A percentile compares a stretch with the other conserved stretches of the same genome.
Conservation (phyloP, 805 yeast genomes). For the Ogataea pini region DNA sequence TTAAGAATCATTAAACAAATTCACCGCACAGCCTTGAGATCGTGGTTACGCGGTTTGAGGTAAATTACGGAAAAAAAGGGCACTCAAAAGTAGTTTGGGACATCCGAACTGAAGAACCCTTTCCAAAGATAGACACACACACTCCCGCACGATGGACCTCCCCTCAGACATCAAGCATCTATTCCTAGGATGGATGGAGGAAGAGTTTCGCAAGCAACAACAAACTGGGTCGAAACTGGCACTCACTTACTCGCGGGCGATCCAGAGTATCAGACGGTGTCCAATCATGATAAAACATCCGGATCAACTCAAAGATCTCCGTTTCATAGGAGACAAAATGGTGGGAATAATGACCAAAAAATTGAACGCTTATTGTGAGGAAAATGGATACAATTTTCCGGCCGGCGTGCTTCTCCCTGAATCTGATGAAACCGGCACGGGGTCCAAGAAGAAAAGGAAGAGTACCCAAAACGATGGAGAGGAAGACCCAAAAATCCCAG, state of each 20-base stretch:
- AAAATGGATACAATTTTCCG: constrained; percentile 51
- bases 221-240: constrained; percentile 53
- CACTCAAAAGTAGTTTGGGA: too few species aligned
- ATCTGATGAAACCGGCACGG: not conserved
- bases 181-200: constrained; percentile 60
- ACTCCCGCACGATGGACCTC: constrained; percentile 36
- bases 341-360: constrained; percentile 49
- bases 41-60: too few species aligned
- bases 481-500: constrained; percentile 6
- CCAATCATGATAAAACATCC: constrained; percentile 54
- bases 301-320: constrained; percentile 56
- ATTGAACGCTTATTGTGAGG: constrained; percentile 56
- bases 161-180: constrained; percentile 52
- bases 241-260: constrained; percentile 55
- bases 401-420: constrained; percentile 10
- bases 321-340: constrained; percentile 72
- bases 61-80: too few species aligned
- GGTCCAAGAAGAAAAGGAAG: constrained; percentile 10
- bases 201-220: constrained; percentile 46
- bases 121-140: too few species aligned
- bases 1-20: too few species aligned
- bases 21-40: too few species aligned
- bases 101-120: too few species aligned
- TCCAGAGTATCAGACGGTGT: constrained; percentile 47
- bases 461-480: constrained; percentile 6